Conservation (phyloP, 2,329 filamentous ascomycete genomes). For the Epichloe hybrida region DNA sequence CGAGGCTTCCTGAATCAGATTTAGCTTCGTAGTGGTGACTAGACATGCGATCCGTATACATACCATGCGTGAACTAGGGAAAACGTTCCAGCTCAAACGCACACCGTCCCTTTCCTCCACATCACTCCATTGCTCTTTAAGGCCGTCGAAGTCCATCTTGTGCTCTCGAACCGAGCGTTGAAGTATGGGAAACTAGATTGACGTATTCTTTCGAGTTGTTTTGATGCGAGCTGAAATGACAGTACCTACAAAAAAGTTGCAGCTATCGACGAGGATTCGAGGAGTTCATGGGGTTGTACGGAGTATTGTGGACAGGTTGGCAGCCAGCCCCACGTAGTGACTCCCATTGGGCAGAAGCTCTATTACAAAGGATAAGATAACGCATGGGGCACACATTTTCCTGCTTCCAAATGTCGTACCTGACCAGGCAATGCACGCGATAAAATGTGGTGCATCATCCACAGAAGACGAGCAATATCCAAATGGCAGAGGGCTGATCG, state of each 20-base stretch:
- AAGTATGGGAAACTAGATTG: background rate
- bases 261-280: background rate
- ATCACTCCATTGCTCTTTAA: constrained; percentile 94
- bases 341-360: background rate
- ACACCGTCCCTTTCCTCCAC: constrained; percentile 94
- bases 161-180: background rate
- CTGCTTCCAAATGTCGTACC: too few relatives aligned
- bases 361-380: background rate
- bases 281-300: background rate
- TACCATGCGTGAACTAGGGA: constrained; percentile 95
- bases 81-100: constrained; percentile 95
- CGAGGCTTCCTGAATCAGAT: constrained; percentile 61
- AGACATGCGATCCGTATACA: constrained; percentile 15
- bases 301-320: background rate
- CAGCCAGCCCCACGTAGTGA: background rate
- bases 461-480: too few relatives aligned
- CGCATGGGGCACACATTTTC: too few relatives aligned
- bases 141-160: constrained; percentile 76
- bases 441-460: too few relatives aligned
- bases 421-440: too few relatives aligned
- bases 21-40: background rate
- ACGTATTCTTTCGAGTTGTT: background rate
- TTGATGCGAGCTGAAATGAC: background rate
- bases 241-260: background rate
- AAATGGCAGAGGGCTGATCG: too few relatives aligned